Evolutionary conservation across 805 yeast species (phyloP).

Genomic region (Ogataea methylovora): DNA sequence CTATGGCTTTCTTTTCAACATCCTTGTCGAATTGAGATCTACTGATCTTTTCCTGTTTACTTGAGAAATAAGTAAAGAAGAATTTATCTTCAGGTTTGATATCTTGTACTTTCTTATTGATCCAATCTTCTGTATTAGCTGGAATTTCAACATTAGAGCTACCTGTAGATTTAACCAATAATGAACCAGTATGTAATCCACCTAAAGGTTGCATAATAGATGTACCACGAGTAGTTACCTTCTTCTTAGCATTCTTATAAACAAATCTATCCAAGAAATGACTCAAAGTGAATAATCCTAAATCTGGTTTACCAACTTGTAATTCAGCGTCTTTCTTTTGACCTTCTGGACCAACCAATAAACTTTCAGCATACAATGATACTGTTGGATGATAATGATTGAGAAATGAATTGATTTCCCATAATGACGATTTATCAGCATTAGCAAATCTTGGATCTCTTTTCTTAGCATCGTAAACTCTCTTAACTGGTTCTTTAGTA

Average conservation of each 20-base stretch:
- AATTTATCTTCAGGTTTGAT: constrained; percentile 84
- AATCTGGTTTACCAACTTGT: constrained; percentile 65
- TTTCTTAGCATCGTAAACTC: constrained; percentile 69
- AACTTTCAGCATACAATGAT: constrained; percentile 64
- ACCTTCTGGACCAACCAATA: constrained; percentile 41
- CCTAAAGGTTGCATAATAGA: constrained; percentile 98
- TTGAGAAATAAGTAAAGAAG: constrained; percentile 76
- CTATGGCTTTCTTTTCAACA: constrained; percentile 36
- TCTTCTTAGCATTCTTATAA: constrained; percentile 84
- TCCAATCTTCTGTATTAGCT: constrained; percentile 83
- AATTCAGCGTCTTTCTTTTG: constrained; percentile 9
- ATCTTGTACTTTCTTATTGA: constrained; percentile 49
- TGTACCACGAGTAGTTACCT: constrained; percentile 66
- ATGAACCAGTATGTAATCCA: constrained; percentile 67
- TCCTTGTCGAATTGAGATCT: constrained; percentile 35
- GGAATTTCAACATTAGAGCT: constrained; percentile 42
- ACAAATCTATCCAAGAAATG: constrained; percentile 96
- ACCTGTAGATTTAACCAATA: constrained; percentile 58
- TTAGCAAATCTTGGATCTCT: constrained; percentile 92
- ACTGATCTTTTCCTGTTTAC: constrained; percentile 40
- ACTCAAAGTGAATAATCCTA: constrained; percentile 77
- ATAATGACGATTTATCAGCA: constrained; percentile 72
- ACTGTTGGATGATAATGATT: constrained; percentile 92
- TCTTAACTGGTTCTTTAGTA: constrained; percentile 6
- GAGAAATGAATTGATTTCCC: constrained; percentile 76